Percentiles rank a stretch among this genome's conserved stretches.
phyloP scores from a whole-genome alignment of 2,329 filamentous ascomycete genomes.

The Knufia petricola region DNA sequence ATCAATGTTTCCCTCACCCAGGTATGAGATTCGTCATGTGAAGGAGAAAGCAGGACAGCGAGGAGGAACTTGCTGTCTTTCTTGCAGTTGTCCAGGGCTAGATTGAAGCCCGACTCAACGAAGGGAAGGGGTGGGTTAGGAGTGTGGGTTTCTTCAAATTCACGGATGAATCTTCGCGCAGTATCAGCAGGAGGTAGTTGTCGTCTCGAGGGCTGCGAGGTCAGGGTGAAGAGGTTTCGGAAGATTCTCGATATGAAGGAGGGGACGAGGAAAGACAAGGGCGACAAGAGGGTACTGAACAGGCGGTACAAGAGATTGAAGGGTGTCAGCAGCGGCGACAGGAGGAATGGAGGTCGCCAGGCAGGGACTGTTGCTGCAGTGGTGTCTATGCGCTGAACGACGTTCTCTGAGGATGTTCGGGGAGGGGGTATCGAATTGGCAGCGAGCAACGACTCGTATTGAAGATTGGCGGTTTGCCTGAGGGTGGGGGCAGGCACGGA shows the following conservation, averaged over 20 bases:
- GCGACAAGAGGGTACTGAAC: conserved; percentile 59
- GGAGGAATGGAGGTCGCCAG: conserved; percentile 62
- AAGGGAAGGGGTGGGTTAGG: conserved; percentile 58
- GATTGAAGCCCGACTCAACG: conserved; percentile 80
- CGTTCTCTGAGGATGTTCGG: conserved; percentile 16
- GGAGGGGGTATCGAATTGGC: conserved; percentile 25
- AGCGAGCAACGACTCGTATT: conserved; percentile 47
- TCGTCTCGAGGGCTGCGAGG: conserved; percentile 47
- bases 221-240: conserved; percentile 66
- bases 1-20: conserved; percentile 80
- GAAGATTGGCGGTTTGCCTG: conserved; percentile 63
- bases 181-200: conserved; percentile 78
- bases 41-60: conserved; percentile 79
- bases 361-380: conserved; percentile 56
- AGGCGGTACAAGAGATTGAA: conserved; percentile 69
- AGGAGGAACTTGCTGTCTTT: conserved; percentile 82
- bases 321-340: conserved; percentile 70
- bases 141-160: conserved; percentile 92
- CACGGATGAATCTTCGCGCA: conserved; percentile 75
- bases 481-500: conserved; percentile 50
- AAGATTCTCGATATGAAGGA: conserved; percentile 50
- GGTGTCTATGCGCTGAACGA: conserved; percentile 58
- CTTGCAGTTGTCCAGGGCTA: conserved; percentile 83
- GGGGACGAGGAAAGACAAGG: conserved; percentile 68
- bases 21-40: conserved; percentile 80